Evolutionary conservation across 2,329 filamentous ascomycete genomes (phyloP).

Genomic region (Onygenales sp.): DNA sequence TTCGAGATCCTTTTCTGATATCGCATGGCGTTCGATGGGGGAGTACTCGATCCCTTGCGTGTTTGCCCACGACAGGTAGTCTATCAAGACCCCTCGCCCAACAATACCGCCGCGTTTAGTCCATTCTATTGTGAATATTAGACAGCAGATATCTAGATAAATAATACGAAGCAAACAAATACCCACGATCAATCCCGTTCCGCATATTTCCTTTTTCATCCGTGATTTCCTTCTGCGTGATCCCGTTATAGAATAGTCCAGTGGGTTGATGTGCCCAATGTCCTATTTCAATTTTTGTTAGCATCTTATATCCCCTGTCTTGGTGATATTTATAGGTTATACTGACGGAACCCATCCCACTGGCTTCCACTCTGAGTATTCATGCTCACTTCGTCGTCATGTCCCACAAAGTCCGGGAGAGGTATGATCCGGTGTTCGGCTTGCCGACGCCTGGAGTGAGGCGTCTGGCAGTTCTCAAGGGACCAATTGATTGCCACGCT

Average conservation of each 20-base stretch:
- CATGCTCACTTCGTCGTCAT: conserved; percentile 45
- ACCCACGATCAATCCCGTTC: conserved; percentile 19
- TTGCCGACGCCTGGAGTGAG: conserved; percentile 24
- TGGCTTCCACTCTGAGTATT: conserved; percentile 49
- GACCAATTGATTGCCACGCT: conserved; percentile 45
- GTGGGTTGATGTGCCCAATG: conserved; percentile 39
- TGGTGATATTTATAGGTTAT: too few species aligned
- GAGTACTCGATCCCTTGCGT: conserved; percentile 20
- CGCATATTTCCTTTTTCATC: background rate
- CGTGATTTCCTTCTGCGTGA: conserved; percentile 13
- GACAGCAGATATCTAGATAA: too few species aligned
- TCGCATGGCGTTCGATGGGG: conserved; percentile 27
- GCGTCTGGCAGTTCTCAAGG: conserved; percentile 10
- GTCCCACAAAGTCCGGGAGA: conserved; percentile 19
- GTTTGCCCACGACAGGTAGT: conserved; percentile 38
- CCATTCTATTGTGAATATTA: conserved; percentile 33
- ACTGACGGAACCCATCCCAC: conserved; percentile 36
- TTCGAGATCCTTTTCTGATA: conserved; percentile 33
- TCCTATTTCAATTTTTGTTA: conserved; percentile 18
- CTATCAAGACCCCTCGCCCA: conserved; percentile 48
- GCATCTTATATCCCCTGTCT: too few species aligned
- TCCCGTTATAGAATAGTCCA: conserved; percentile 43
- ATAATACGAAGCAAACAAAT: conserved; percentile 21
- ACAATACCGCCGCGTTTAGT: conserved; percentile 44
- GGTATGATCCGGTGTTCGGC: conserved; percentile 25